phyloP scores from a whole-genome alignment of 495 filamentous ascomycete species.

The Tuber umbilicatum region DNA sequence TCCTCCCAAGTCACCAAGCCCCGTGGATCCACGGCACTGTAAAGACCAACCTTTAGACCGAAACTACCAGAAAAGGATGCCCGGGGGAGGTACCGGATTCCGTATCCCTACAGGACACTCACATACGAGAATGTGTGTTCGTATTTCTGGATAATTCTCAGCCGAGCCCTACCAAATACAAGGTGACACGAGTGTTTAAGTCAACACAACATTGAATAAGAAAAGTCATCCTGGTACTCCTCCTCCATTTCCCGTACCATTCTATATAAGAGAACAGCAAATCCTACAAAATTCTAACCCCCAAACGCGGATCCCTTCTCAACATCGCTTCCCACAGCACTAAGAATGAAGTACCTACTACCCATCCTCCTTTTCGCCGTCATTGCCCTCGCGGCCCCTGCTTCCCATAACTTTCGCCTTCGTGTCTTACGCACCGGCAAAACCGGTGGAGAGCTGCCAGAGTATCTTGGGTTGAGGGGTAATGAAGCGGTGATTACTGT shows the following conservation, averaged over 20 bases:
- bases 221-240: not conserved
- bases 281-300: not conserved
- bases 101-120: not conserved
- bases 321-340: not conserved
- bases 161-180: not conserved
- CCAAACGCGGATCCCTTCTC: not conserved
- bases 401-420: not conserved
- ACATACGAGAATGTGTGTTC: not conserved
- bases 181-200: not conserved
- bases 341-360: slow-evolving; percentile 1
- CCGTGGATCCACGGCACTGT: not conserved
- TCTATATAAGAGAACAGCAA: not conserved
- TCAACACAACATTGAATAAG: not conserved
- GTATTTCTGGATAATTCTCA: not conserved
- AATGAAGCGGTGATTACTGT: not conserved
- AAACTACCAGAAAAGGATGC: not conserved
- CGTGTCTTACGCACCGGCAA: not conserved
- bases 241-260: not conserved
- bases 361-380: not conserved
- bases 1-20: not conserved
- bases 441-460: not conserved
- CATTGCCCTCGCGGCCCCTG: not conserved
- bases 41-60: not conserved
- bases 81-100: not conserved
- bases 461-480: not conserved